Evolutionary conservation across 1,284 basidiomycete genomes (phyloP).

Genomic region (Pseudozyma tsukubaensis): DNA sequence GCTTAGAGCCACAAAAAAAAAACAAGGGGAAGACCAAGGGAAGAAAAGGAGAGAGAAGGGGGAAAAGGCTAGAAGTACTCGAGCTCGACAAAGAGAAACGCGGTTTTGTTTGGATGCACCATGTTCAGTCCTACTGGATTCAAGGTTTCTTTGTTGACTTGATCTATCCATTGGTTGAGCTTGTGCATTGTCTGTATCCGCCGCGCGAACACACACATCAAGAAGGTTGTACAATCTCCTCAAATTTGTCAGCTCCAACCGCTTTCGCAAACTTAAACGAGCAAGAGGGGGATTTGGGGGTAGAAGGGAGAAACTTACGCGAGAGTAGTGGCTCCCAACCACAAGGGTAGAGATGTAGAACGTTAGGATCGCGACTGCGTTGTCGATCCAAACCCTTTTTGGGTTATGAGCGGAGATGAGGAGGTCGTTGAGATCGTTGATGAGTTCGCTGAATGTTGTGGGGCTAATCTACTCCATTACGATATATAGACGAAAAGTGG

Average conservation of each 20-base stretch:
- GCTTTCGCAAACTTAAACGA: neutral
- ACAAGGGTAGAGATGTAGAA: slow-evolving; percentile 72
- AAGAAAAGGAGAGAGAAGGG: too few relatives aligned
- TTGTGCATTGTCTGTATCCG: slow-evolving; percentile 78
- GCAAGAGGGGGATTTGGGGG: neutral
- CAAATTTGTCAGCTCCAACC: too few relatives aligned
- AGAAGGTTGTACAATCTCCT: neutral
- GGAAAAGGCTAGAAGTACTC: slow-evolving; percentile 62
- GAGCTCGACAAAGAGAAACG: slow-evolving; percentile 77
- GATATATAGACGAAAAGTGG: neutral
- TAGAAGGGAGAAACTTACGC: slow-evolving; percentile 71
- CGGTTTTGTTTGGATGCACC: slow-evolving; percentile 80
- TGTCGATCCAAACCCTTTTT: slow-evolving; percentile 46
- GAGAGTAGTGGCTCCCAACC: slow-evolving; percentile 78
- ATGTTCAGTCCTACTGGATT: slow-evolving; percentile 84
- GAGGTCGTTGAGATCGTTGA: slow-evolving; percentile 58
- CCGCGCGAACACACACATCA: neutral
- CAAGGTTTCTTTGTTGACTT: slow-evolving; percentile 77
- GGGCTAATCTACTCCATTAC: slow-evolving; percentile 32
- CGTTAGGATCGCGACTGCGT: slow-evolving; percentile 43
- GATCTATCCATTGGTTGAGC: slow-evolving; percentile 75
- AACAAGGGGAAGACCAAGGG: too few relatives aligned
- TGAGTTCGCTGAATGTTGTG: slow-evolving; percentile 45
- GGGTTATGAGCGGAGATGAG: slow-evolving; percentile 51
- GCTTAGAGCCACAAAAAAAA: neutral